Base-by-base conservation (phyloP, 768 basidiomycete species). In the Pleurotus pulmonarius region DNA sequence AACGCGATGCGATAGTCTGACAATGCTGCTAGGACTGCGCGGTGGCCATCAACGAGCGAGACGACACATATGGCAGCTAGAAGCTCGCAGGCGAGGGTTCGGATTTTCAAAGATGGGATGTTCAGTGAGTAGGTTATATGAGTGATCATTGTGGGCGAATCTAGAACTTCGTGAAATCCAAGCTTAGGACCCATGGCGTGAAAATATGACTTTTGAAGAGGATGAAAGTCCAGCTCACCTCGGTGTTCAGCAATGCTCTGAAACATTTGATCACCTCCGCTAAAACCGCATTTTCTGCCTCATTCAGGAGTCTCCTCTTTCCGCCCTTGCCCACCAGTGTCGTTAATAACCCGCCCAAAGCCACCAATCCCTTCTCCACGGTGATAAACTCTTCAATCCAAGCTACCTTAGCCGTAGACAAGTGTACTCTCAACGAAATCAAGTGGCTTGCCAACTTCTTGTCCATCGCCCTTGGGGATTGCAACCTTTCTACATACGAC, bases 21-120 rank as follows among this genome's bases (percentile, higher is more conserved):
- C 58, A 95, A 68, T 0, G 91, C 91, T 0, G 85, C 76, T 11
- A 94, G 74, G 6, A 95, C 88, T 2, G 83, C 78, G 58, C 79
- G 84, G 64, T 90, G 86, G 0, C 92, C 93, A 37, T 89, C 85
- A 5, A 73, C 72, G 4, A 80, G 69, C 1, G 88, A 87, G 18
- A 96, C 74, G 18, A 92, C 77, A 65, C 91, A 92, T 41, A 95
- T 82, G 0, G 88, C 94, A 1, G 92, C 90, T 8, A 98, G 79
- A 24, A 95, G 76, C 61, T 95, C 92, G 3, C 87, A 83, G 0
- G 82, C 78, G 20, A 90, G 75, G 0, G 83, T 79, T 56, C 89
- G 83, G 7, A 90, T 72, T 67, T 89, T 94, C 52, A 80, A 71
- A 8, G 87, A 85, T 0, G 86, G 75, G 1, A 76, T 76, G 60